phyloP scores from a whole-genome alignment of 1,284 basidiomycete genomes.

The Apiotrichum akiyoshidainum region DNA sequence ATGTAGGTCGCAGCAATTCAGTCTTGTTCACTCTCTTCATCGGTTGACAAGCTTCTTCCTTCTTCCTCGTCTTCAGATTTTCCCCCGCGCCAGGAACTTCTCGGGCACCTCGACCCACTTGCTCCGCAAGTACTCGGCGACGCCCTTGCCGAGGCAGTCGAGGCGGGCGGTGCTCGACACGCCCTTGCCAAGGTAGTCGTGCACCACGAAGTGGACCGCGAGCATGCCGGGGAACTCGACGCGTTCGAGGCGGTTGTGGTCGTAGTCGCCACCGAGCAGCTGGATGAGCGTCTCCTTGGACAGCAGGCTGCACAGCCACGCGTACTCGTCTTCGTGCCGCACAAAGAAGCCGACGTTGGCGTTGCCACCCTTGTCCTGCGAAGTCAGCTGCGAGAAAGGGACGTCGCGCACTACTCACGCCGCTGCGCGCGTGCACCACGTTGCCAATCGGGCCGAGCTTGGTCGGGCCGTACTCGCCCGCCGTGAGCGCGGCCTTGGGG shows the following conservation, averaged over 20 bases:
- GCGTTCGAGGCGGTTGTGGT: conserved; percentile 24
- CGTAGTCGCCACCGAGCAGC: conserved; percentile 25
- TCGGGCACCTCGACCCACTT: conserved; percentile 13
- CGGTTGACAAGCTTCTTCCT: not conserved
- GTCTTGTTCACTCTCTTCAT: too few relatives aligned
- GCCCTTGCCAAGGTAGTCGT: conserved; percentile 37
- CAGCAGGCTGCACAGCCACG: conserved; percentile 22
- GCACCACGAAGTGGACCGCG: conserved; percentile 38
- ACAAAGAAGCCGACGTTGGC: conserved; percentile 32
- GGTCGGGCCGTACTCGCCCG: conserved; percentile 17
- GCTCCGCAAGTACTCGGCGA: conserved; percentile 17
- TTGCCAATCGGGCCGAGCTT: conserved; percentile 21
- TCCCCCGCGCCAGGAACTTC: conserved; percentile 14
- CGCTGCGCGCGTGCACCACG: conserved; percentile 29
- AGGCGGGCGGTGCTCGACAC: conserved; percentile 11
- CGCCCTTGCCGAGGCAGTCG: conserved; percentile 16
- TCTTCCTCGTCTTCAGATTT: conserved; percentile 1
- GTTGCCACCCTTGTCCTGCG: conserved; percentile 27
- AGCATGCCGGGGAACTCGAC: conserved; percentile 29
- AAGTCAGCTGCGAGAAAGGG: not conserved
- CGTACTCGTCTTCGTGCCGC: conserved; percentile 24
- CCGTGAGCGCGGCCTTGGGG: not conserved
- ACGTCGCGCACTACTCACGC: conserved; percentile 6
- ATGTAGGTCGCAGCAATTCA: too few relatives aligned
- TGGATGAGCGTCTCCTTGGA: conserved; percentile 14